Percentiles rank a stretch among this genome's conserved stretches.
phyloP scores from a whole-genome alignment of 2,329 filamentous ascomycete species.

The Cryphonectria carpinicola region DNA sequence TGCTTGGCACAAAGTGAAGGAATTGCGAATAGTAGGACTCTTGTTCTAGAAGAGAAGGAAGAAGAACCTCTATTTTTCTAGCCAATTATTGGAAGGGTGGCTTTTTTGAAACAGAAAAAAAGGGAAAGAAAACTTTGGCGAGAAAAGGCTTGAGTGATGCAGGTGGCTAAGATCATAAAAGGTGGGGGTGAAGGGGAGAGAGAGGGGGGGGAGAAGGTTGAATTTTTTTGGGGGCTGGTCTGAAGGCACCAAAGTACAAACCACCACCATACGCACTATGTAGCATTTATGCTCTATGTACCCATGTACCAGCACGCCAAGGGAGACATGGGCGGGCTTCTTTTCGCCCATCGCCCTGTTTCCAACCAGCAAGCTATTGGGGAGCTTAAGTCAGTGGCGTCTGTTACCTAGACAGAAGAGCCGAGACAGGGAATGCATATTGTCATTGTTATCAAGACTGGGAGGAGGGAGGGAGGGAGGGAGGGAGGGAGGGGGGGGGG shows the following conservation, averaged over 20 bases:
- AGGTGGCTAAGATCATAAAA: not conserved
- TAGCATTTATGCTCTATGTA: not conserved
- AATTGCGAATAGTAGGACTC: not conserved
- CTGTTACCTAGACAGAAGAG: not conserved
- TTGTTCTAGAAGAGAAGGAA: not conserved
- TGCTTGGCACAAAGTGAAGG: not conserved
- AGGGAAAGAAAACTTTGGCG: not conserved
- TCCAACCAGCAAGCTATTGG: not conserved
- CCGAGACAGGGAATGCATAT: constrained; percentile 2
- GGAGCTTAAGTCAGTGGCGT: constrained; percentile 6
- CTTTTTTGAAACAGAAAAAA: not conserved
- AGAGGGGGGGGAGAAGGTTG: not conserved
- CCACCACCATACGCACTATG: not conserved
- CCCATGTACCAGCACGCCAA: not conserved
- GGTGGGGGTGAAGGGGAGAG: not conserved
- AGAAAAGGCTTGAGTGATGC: not conserved
- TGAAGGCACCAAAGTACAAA: not conserved
- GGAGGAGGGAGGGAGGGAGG: not conserved
- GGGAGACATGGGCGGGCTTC: not conserved
- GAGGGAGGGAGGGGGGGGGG: too few relatives aligned
- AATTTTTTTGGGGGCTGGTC: not conserved
- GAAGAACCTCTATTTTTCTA: not conserved
- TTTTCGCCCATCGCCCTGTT: not conserved
- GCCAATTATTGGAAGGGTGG: not conserved
- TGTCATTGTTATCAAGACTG: not conserved